Percentiles rank a stretch among this genome's conserved stretches.
Evolutionary conservation across 768 basidiomycete genomes (phyloP).

Genomic region (Baorangia bicolor): DNA sequence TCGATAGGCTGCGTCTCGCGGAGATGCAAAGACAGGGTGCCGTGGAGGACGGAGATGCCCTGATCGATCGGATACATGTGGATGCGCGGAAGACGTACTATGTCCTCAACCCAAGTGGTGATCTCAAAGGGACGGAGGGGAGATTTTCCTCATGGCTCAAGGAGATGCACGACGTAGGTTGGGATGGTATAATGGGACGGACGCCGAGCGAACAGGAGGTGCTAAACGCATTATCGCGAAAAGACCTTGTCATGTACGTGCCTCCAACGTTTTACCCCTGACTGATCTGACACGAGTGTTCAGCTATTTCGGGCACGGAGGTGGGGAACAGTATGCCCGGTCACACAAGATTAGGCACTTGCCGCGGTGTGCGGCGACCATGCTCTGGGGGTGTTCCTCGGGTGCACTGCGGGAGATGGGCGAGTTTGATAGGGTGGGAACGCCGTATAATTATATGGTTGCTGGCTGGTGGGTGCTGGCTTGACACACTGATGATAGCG

Average conservation of each 20-base stretch:
- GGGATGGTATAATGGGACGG: constrained; percentile 79
- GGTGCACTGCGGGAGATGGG: constrained; percentile 88
- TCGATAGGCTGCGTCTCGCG: constrained; percentile 74
- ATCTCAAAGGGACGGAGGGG: constrained; percentile 79
- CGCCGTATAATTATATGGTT: constrained; percentile 94
- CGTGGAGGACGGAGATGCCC: constrained; percentile 12
- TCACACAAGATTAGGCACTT: constrained; percentile 83
- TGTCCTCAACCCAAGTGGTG: constrained; percentile 90
- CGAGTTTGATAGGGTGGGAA: constrained; percentile 89
- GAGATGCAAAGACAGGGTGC: constrained; percentile 37
- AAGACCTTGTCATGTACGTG: constrained; percentile 90
- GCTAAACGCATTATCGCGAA: constrained; percentile 61
- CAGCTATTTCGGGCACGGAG: constrained; percentile 97
- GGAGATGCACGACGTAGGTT: constrained; percentile 70
- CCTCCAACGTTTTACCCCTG: not conserved
- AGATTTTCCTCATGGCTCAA: constrained; percentile 79
- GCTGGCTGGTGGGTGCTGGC: constrained; percentile 82
- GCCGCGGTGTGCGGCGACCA: constrained; percentile 83
- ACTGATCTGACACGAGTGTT: not conserved
- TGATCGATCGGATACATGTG: constrained; percentile 50
- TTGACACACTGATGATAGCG: not conserved
- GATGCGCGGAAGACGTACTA: constrained; percentile 74
- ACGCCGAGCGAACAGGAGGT: constrained; percentile 85
- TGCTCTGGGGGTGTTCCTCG: constrained; percentile 99
- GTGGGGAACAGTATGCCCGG: constrained; percentile 90